Conservation (phyloP, 768 basidiomycete genomes). For the Boletus sensibilis region DNA sequence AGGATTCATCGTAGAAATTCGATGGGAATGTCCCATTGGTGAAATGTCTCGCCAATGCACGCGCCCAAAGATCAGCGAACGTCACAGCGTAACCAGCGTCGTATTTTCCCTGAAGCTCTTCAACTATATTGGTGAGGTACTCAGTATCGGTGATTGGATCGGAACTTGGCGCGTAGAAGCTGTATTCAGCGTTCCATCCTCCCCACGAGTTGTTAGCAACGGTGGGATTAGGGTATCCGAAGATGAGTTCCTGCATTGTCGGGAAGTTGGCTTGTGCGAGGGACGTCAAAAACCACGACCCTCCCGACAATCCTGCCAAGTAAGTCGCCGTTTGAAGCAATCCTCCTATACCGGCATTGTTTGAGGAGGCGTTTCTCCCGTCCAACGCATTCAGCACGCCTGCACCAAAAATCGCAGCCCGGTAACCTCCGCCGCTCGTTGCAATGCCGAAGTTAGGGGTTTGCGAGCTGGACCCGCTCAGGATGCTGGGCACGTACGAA, state of each 20-base stretch:
- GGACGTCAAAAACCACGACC: constrained; percentile 40
- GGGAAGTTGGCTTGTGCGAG: constrained; percentile 43
- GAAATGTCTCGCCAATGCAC: constrained; percentile 38
- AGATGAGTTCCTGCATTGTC: constrained; percentile 37
- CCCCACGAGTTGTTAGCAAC: constrained; percentile 26
- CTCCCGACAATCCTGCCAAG: constrained; percentile 50
- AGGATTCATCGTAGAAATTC: constrained; percentile 31
- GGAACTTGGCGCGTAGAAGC: constrained; percentile 19
- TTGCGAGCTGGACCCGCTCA: constrained; percentile 18
- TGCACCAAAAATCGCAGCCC: constrained; percentile 55
- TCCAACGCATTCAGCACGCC: constrained; percentile 52
- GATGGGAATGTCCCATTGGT: constrained; percentile 35
- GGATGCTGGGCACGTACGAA: constrained; percentile 34
- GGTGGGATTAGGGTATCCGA: constrained; percentile 28
- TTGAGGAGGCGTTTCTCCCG: constrained; percentile 45
- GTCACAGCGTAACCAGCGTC: constrained; percentile 32
- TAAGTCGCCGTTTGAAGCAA: constrained; percentile 55
- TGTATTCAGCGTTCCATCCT: constrained; percentile 34
- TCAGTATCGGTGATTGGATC: constrained; percentile 12
- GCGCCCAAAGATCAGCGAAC: constrained; percentile 30
- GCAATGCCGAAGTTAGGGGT: constrained; percentile 48
- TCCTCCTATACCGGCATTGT: constrained; percentile 44
- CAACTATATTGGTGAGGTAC: constrained; percentile 19
- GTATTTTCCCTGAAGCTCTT: constrained; percentile 33
- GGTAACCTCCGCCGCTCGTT: constrained; percentile 54